A percentile compares a stretch with the other conserved stretches of the same genome.
phyloP scores from a whole-genome alignment of 1,139 yeast genomes.

The Williopsis jadinii region DNA sequence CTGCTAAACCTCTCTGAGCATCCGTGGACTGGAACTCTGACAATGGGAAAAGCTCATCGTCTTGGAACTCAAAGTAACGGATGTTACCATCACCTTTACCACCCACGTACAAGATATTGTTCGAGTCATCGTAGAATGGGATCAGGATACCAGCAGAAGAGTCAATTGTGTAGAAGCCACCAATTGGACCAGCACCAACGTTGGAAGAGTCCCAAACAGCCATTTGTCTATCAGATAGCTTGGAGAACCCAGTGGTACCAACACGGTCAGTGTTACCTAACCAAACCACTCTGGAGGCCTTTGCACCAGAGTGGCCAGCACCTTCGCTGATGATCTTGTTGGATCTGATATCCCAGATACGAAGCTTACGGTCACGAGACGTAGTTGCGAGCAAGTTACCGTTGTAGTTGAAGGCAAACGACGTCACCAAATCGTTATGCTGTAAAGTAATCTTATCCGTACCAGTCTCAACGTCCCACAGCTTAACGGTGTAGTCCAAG shows the following conservation, averaged over 20 bases:
- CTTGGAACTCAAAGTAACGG: constrained; percentile 81
- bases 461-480: constrained; percentile 83
- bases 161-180: constrained; percentile 80
- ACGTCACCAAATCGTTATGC: constrained; percentile 86
- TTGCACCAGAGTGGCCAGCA: constrained; percentile 87
- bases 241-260: constrained; percentile 93
- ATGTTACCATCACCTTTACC: constrained; percentile 99
- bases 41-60: constrained; percentile 72
- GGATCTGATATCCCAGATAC: constrained; percentile 85
- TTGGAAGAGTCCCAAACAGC: constrained; percentile 86
- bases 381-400: constrained; percentile 85
- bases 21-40: constrained; percentile 84
- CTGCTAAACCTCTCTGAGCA: constrained; percentile 94
- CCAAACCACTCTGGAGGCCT: constrained; percentile 84
- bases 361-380: constrained; percentile 82
- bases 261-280: constrained; percentile 79
- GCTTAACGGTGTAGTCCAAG: constrained; percentile 80
- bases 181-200: constrained; percentile 75
- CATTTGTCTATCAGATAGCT: constrained; percentile 87
- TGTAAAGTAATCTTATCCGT: constrained; percentile 64
- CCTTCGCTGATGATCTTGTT: constrained; percentile 78
- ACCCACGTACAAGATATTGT: constrained; percentile 76
- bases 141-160: constrained; percentile 89
- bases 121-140: constrained; percentile 82
- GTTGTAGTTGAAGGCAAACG: constrained; percentile 83